Percentiles rank a stretch among this genome's conserved stretches.
Conservation (phyloP, 2,329 filamentous ascomycete genomes). For the Blastomyces parvus region DNA sequence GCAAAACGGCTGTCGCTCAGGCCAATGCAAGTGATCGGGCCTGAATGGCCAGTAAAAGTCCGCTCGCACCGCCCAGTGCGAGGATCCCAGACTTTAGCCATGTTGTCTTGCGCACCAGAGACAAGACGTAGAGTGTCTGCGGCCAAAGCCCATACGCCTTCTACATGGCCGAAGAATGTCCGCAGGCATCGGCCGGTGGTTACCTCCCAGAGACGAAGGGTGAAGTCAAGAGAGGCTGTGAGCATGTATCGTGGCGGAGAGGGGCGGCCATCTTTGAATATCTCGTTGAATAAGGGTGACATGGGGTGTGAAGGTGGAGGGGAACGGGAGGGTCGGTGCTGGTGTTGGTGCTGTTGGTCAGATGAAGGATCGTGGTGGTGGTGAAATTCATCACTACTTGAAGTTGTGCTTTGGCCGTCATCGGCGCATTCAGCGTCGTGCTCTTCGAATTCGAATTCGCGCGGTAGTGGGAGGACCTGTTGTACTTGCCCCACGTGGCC, state of each 20-base stretch:
- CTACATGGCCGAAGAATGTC: slow-evolving; percentile 92
- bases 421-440: slow-evolving; percentile 44
- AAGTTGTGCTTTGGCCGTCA: slow-evolving; percentile 20
- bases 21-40: slow-evolving; percentile 86
- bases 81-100: slow-evolving; percentile 94
- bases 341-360: neutral
- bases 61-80: slow-evolving; percentile 82
- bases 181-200: slow-evolving; percentile 70
- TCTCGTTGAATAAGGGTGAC: slow-evolving; percentile 24
- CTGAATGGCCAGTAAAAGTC: slow-evolving; percentile 82
- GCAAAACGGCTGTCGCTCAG: slow-evolving; percentile 83
- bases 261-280: slow-evolving; percentile 54
- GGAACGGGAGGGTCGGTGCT: slow-evolving; percentile 13
- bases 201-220: slow-evolving; percentile 87
- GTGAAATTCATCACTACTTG: slow-evolving; percentile 12
- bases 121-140: slow-evolving; percentile 83
- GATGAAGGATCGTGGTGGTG: slow-evolving; percentile 10
- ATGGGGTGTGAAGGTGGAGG: slow-evolving; percentile 17
- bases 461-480: slow-evolving; percentile 73
- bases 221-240: slow-evolving; percentile 82
- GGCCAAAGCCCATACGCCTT: slow-evolving; percentile 88
- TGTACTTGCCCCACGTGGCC: slow-evolving; percentile 95
- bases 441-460: slow-evolving; percentile 83
- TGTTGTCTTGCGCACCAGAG: slow-evolving; percentile 81
- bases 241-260: slow-evolving; percentile 84